Conservation (phyloP, 805 yeast genomes). For the Candida nemodendra region DNA sequence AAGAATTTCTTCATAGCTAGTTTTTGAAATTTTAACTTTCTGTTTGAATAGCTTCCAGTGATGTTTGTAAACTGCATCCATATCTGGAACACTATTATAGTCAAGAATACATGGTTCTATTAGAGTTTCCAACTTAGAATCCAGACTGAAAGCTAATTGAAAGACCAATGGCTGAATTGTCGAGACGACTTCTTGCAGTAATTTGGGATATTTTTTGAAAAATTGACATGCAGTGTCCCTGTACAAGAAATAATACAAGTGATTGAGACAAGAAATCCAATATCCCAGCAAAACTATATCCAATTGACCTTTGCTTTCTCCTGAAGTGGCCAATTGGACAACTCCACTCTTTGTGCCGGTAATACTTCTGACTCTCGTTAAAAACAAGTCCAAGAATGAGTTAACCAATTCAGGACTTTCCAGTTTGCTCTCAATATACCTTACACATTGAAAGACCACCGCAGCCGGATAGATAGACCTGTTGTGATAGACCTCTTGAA, state of each 20-base stretch:
- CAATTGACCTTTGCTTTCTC: slow-evolving; percentile 35
- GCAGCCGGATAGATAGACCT: slow-evolving; percentile 65
- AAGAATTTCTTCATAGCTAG: slow-evolving; percentile 70
- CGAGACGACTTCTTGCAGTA: slow-evolving; percentile 58
- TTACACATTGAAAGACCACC: slow-evolving; percentile 62
- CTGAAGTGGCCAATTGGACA: slow-evolving; percentile 28
- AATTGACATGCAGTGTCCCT: slow-evolving; percentile 57
- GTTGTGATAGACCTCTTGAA: slow-evolving; percentile 47
- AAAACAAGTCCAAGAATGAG: slow-evolving; percentile 57
- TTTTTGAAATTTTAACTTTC: slow-evolving; percentile 36
- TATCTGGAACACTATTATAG: slow-evolving; percentile 80
- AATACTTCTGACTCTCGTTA: slow-evolving; percentile 58
- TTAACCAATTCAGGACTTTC: slow-evolving; percentile 56
- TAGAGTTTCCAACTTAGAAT: slow-evolving; percentile 54
- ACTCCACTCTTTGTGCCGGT: slow-evolving; percentile 62
- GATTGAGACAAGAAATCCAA: slow-evolving; percentile 83
- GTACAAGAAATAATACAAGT: slow-evolving; percentile 71
- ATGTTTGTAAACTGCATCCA: slow-evolving; percentile 72
- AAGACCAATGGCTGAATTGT: slow-evolving; percentile 59
- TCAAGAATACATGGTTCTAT: slow-evolving; percentile 69
- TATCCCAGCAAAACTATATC: slow-evolving; percentile 75
- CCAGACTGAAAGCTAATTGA: slow-evolving; percentile 65
- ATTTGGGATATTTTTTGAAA: slow-evolving; percentile 51
- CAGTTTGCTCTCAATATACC: slow-evolving; percentile 61
- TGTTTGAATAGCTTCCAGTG: slow-evolving; percentile 55